phyloP scores from a whole-genome alignment of 2,329 filamentous ascomycete species.

The Talaromyces sp. region DNA sequence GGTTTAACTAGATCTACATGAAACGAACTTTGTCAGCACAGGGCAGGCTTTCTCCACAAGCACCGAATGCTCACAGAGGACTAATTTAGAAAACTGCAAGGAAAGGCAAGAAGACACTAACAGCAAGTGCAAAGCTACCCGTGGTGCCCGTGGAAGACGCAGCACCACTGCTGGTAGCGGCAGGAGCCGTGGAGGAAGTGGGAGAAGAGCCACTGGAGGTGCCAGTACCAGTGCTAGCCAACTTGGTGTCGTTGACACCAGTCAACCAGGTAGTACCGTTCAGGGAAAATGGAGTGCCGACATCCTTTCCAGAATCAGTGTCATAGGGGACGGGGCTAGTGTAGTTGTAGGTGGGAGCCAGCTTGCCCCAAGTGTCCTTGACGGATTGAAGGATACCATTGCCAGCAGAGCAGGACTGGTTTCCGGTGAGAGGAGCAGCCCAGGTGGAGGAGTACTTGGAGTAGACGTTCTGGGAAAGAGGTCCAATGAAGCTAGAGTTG shows the following conservation, averaged over 20 bases:
- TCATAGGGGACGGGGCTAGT: constrained; percentile 30
- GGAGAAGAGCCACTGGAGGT: constrained; percentile 6
- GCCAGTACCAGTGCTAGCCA: constrained; percentile 8
- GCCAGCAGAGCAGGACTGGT: constrained; percentile 28
- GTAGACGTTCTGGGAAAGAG: constrained; percentile 22
- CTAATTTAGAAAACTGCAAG: constrained; percentile 4
- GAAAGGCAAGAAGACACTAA: constrained; percentile 3
- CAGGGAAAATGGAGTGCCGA: constrained; percentile 17
- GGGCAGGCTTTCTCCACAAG: neutral
- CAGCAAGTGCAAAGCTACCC: constrained; percentile 2
- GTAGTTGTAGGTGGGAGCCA: constrained; percentile 29
- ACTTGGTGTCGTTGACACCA: constrained; percentile 11
- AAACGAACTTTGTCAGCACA: neutral
- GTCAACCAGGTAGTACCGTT: constrained; percentile 12
- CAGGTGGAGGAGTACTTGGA: constrained; percentile 25
- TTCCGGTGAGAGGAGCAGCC: constrained; percentile 22
- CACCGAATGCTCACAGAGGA: neutral
- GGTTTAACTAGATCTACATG: neutral
- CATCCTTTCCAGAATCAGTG: constrained; percentile 20
- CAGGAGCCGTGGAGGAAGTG: constrained; percentile 11
- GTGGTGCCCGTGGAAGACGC: constrained; percentile 8
- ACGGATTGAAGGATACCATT: constrained; percentile 30
- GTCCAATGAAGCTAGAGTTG: constrained; percentile 53
- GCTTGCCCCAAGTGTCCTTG: constrained; percentile 26
- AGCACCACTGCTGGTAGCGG: constrained; percentile 13